Conservation (phyloP, 129 eudicot species). For the Silybum marianum region DNA sequence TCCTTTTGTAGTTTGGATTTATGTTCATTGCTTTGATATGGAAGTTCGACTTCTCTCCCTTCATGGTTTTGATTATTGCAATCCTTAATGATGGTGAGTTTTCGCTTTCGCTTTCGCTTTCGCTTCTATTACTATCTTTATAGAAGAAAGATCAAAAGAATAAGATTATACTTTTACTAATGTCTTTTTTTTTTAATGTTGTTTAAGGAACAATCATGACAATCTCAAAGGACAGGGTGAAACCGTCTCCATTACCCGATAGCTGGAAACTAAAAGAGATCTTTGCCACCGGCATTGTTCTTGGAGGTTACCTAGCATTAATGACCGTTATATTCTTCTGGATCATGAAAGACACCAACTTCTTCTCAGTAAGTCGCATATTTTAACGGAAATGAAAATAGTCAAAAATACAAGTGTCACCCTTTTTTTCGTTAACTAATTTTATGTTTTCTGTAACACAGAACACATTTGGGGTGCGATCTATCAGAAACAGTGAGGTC, state of each 20-base stretch:
- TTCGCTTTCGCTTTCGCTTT: conserved; percentile 13
- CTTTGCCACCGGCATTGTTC: conserved; percentile 92
- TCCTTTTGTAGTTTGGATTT: conserved; percentile 76
- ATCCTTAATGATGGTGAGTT: conserved; percentile 85
- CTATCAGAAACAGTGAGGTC: conserved; percentile 47
- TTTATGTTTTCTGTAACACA: conserved; percentile 30
- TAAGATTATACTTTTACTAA: background rate
- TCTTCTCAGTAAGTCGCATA: conserved; percentile 65
- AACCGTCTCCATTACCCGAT: conserved; percentile 95
- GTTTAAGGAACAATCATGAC: conserved; percentile 91
- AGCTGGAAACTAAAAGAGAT: conserved; percentile 98
- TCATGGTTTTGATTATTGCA: conserved; percentile 99
- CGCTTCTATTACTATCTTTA: background rate
- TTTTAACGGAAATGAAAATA: background rate
- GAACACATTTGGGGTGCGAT: conserved; percentile 70
- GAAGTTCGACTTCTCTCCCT: conserved; percentile 94
- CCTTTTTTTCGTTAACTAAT: background rate
- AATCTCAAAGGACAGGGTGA: conserved; percentile 95
- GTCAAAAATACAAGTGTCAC: background rate
- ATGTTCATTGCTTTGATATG: conserved; percentile 96
- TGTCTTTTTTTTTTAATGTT: background rate
- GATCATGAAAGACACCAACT: conserved; percentile 75
- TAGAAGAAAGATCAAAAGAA: background rate
- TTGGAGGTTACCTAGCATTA: conserved; percentile 88
- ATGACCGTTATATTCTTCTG: conserved; percentile 98